Evolutionary conservation across 345 rosid genomes (phyloP), one percentile per base, ranked within the genome.

Genomic region (Eucalyptus grandis): DNA sequence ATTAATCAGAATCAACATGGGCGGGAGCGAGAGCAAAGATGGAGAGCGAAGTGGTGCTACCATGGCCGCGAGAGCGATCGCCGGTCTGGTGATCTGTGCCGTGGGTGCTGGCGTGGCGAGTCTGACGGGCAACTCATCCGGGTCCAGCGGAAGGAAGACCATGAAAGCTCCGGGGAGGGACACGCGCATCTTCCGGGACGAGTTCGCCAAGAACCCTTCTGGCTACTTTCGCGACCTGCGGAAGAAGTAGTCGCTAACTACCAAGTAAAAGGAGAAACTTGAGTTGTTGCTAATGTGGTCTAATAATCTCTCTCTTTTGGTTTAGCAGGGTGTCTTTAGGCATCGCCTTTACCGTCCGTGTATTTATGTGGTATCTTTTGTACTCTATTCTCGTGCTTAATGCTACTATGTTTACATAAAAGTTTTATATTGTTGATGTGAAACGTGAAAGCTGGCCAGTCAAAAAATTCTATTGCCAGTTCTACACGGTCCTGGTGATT

Each of bases 131-230:
- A 19, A 65, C 72, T 62, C 37, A 15, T 65, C 37, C 72, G 7
- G 14, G 31, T 43, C 86, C 47, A 30, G 31, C 30, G 49, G 50
- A 34, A 51, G 83, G 60, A 90, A 87, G 65, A 90, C 89, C 53
- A 90, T 87, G 89, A 90, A 87, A 47, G 91, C 87, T 87, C 91
- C 91, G 3, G 89, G 89, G 34, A 90, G 51, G 49, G 47, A 81
- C 19, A 4, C 2, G 15, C 67, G 81, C 56, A 90, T 90, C 3
- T 80, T n/a, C 69, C 34, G 54, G 89, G 89, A 77, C 9, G 67
- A 49, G 27, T 90, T 87, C 9, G 30, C 77, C 14, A 19, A 49
- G 8, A 54, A 87, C 90, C 90, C 87, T 8, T 37, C 88, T 46
- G 49, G 86, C 13, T 89, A 54, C 82, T 89, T 87, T 27, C 49